These are phyloP conservation scores for Trifolium pratense DNA, from an alignment of 306 rosid species.

Conservation along the genomic window DNA sequence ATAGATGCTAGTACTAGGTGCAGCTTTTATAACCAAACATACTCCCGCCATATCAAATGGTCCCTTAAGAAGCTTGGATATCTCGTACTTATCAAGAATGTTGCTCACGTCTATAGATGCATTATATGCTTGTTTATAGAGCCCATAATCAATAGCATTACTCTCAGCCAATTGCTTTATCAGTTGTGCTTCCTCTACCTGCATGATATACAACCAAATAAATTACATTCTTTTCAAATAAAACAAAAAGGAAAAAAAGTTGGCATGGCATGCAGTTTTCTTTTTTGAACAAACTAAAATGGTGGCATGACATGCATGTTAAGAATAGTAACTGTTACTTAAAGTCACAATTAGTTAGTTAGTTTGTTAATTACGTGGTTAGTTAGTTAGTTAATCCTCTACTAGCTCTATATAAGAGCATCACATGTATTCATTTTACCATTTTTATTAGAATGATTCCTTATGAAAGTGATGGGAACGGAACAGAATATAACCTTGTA, in stretches of 20 bases:
- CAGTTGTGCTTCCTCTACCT: slow-evolving; percentile 89
- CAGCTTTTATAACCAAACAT: slow-evolving; percentile 68
- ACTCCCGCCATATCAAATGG: slow-evolving; percentile 82
- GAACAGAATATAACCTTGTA: slow-evolving; percentile 61
- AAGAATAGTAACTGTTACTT: no score
- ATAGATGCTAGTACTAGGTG: slow-evolving; percentile 45
- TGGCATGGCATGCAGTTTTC: no score
- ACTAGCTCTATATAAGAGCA: no score
- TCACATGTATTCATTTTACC: no score
- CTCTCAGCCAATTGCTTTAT: slow-evolving; percentile 72
- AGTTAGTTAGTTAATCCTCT: no score
- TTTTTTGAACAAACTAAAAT: no score
- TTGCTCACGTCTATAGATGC: slow-evolving; percentile 71
- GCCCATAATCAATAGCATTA: slow-evolving; percentile 72
- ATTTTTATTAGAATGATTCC: no score
- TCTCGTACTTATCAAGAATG: slow-evolving; percentile 74
- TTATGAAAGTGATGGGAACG: slow-evolving; percentile 11
- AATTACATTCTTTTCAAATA: no score
- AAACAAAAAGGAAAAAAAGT: no score
- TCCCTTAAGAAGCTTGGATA: slow-evolving; percentile 79
- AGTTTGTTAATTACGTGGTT: no score
- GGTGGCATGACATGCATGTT: no score
- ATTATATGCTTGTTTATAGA: slow-evolving; percentile 78
- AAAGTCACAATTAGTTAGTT: no score
- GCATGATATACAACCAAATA: slow-evolving; percentile 33